These are phyloP conservation scores for Gelatoporia subvermispora DNA, from an alignment of 768 basidiomycete genomes.

Conservation along the genomic window DNA sequence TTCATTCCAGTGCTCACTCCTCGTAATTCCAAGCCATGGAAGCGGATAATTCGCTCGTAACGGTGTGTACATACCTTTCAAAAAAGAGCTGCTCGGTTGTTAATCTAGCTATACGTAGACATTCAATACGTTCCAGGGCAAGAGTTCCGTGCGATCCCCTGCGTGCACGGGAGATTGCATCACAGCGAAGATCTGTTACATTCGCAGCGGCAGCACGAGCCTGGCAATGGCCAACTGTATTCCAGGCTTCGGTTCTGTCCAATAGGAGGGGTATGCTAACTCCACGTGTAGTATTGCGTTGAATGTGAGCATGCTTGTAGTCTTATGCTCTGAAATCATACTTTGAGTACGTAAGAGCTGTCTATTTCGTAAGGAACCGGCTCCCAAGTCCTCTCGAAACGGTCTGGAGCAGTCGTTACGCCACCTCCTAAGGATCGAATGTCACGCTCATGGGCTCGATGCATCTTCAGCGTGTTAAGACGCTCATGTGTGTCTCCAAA, in stretches of 20 bases:
- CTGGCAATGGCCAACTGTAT: conserved; percentile 57
- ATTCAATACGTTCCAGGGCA: conserved; percentile 68
- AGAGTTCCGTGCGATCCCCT: conserved; percentile 47
- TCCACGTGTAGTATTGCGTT: too few relatives aligned
- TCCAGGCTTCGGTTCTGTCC: conserved; percentile 59
- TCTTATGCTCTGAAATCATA: too few relatives aligned
- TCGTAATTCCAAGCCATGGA: conserved; percentile 51
- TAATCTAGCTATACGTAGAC: conserved; percentile 30
- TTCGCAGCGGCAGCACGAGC: conserved; percentile 66
- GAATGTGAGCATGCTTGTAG: too few relatives aligned
- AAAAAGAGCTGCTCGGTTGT: background rate
- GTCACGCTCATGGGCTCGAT: too few relatives aligned
- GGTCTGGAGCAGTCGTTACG: too few relatives aligned
- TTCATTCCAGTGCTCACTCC: too few relatives aligned
- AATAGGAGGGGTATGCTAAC: conserved; percentile 24
- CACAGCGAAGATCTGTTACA: conserved; percentile 65
- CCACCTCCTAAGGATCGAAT: too few relatives aligned
- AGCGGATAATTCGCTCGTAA: conserved; percentile 46
- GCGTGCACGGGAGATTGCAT: conserved; percentile 57
- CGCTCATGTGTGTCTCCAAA: too few relatives aligned
- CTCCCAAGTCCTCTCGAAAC: too few relatives aligned
- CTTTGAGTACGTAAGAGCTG: too few relatives aligned
- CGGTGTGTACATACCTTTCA: conserved; percentile 29
- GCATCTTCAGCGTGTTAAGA: too few relatives aligned
- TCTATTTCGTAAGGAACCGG: too few relatives aligned